Percentiles rank a stretch among this genome's conserved stretches.
Evolutionary conservation across 495 filamentous ascomycete genomes (phyloP).

Genomic region (Parachaetomium inaequale): DNA sequence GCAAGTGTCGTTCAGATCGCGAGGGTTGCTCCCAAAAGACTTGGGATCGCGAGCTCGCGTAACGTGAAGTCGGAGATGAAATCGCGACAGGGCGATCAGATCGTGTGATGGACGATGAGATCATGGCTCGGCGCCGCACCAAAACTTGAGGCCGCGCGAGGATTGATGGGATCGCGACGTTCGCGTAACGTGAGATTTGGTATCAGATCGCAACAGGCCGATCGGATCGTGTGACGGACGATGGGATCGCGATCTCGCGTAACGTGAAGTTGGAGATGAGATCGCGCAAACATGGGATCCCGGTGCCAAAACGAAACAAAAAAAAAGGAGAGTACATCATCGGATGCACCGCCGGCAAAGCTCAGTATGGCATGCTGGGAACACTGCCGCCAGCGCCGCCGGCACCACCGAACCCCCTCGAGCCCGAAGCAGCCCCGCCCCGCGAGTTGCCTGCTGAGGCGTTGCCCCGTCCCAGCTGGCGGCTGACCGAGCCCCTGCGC

Average conservation of each 20-base stretch:
- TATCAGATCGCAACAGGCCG: too few relatives aligned
- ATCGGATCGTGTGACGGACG: too few relatives aligned
- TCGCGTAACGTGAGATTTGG: too few relatives aligned
- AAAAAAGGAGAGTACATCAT: not conserved
- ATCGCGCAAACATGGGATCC: not conserved
- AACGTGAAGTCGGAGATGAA: not conserved
- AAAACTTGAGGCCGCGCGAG: not conserved
- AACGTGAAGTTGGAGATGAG: not conserved
- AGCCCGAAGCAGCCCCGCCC: slow-evolving; percentile 4
- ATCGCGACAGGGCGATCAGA: not conserved
- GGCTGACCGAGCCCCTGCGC: slow-evolving; percentile 17
- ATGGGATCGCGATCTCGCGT: not conserved
- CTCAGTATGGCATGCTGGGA: slow-evolving; percentile 41
- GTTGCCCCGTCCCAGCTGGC: slow-evolving; percentile 8
- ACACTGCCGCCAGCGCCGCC: slow-evolving; percentile 33
- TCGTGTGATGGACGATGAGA: not conserved
- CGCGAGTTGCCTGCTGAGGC: not conserved
- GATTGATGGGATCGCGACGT: not conserved
- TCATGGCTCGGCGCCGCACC: too few relatives aligned
- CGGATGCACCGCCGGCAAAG: not conserved
- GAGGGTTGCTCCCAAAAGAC: not conserved
- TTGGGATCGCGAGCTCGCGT: not conserved
- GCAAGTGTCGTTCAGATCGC: not conserved
- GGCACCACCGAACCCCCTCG: not conserved
- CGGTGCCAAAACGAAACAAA: not conserved